A percentile compares a stretch with the other conserved stretches of the same genome.
phyloP scores from a whole-genome alignment of 139 green algal species.

The Asterochloris sp. region DNA sequence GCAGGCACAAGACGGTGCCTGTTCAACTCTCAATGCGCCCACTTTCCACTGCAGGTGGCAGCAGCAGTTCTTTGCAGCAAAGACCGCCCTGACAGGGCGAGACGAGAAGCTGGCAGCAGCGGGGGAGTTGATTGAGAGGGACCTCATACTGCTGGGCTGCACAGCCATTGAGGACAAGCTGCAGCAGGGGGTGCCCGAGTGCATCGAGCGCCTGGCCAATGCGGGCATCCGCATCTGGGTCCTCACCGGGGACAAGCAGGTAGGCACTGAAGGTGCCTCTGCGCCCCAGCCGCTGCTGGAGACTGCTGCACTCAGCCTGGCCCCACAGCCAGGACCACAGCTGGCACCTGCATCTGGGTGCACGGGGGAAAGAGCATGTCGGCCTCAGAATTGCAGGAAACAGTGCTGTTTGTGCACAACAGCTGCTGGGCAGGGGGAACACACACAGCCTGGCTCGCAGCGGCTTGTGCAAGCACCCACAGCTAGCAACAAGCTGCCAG shows the following conservation, averaged over 20 bases:
- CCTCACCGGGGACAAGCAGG: conserved; percentile 66
- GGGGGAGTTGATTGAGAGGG: conserved; percentile 53
- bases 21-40: background rate
- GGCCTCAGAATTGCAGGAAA: too few relatives aligned
- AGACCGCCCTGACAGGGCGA: conserved; percentile 41
- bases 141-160: conserved; percentile 62
- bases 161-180: conserved; percentile 82
- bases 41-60: conserved; percentile 24
- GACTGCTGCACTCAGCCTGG: too few relatives aligned
- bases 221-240: conserved; percentile 62
- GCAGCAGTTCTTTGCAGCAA: conserved; percentile 38
- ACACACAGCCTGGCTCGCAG: too few relatives aligned
- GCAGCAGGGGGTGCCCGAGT: conserved; percentile 24
- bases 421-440: too few relatives aligned
- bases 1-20: too few relatives aligned
- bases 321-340: too few relatives aligned
- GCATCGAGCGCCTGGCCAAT: conserved; percentile 30
- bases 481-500: too few relatives aligned
- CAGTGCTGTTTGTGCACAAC: too few relatives aligned
- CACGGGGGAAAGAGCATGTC: background rate
- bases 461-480: too few relatives aligned
- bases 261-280: background rate
- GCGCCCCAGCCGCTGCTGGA: too few relatives aligned
- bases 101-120: conserved; percentile 52
- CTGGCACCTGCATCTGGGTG: background rate